Base-by-base conservation (phyloP, 2,329 filamentous ascomycete species). In the Trichophyton simii region DNA sequence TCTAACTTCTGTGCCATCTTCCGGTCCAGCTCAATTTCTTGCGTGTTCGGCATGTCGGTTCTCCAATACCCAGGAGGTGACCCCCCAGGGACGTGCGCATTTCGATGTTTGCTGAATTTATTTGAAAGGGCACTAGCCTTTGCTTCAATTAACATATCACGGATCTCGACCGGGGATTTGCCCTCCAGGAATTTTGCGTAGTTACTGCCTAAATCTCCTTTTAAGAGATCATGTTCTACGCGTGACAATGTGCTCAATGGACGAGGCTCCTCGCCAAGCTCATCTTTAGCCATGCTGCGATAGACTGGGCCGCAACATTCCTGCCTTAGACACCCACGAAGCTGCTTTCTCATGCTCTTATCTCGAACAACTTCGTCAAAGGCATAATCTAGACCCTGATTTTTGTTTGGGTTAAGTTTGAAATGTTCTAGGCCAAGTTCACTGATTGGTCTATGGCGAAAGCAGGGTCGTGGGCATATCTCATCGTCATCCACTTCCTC, bases 1-100 rank as follows among this genome's bases (percentile, higher is more conserved):
- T 88, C 86, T 63, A 83, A 76, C 67, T 79, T 79, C n/a, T 78
- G 79, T 0, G 87, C 87, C 69, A 85, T 84, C 63, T 81, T 79
- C 62, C 82, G 82, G 67, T 92, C 84, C 59, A 79, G 76, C 66
- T 83, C 78, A 31, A 86, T 75, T 73, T 96, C 89, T 71, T 97
- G 94, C 1, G 94, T 96, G 28, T 78, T 84, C 1, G 92, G 91
- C 71, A 99, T 95, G 67, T 95, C 92, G 1, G 87, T 82, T 60
- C 89, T 81, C 94, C 94, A 99, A 71, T 89, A 97, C 0, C 91
- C 91, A 1, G 90, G 89, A 11, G 94, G 91, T 8, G 87, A 89
- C 52, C 77, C 79, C 64, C 83, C 80, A 58, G 90, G 82, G 63
- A 86, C 82, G 72, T 87, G 91, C 31, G 84, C 80, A 67, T 92